Evolutionary conservation across 2,329 filamentous ascomycete species (phyloP), one percentile per base, ranked within the genome.

Genomic region (Aspergillus pseudoterreus): DNA sequence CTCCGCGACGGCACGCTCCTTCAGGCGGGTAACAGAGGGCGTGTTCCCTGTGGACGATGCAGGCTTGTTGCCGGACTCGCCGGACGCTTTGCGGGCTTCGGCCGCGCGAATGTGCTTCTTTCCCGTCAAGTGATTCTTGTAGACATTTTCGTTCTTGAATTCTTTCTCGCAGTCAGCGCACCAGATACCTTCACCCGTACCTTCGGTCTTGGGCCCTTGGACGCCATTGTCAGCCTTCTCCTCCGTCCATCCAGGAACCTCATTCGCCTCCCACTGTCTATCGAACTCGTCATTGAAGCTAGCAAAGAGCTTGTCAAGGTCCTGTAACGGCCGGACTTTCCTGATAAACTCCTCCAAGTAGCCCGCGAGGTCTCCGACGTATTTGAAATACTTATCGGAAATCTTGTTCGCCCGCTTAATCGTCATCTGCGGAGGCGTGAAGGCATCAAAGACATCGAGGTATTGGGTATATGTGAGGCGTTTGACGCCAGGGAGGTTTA

Each of bases 61-160:
- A 64, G 36, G 59, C 60, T 5, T 67, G 53, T 66, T 65, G 5
- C 60, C 64, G 14, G 77, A 75, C 35, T 73, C 71, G 19, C 64
- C 68, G 8, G 63, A 61, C 17, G 73, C 67, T 57, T 78, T 75
- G 43, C 85, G 80, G 48, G 82, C 79, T 66, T 90, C 84, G 1
- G 87, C 89, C 0, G 88, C 89, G 63, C 90, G 90, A 69, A 92
- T 83, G 69, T 99, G 94, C 69, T 97, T 99, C 74, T 95, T 92
- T 39, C 92, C 92, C 0, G 78, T 87, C 55, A 99, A 74, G 69
- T 99, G 94, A 35, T 83, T 85, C 63, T 91, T 92, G 77, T 95
- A 96, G 44, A 96, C 90, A 56, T 96, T 96, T 59, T 94, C 85
- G 64, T 96, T 97, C 64, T 89, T 91, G 75, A 97, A 99, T 53